Base-by-base conservation (phyloP, 176 grass and related monocot species). In the Triticum monococcum region DNA sequence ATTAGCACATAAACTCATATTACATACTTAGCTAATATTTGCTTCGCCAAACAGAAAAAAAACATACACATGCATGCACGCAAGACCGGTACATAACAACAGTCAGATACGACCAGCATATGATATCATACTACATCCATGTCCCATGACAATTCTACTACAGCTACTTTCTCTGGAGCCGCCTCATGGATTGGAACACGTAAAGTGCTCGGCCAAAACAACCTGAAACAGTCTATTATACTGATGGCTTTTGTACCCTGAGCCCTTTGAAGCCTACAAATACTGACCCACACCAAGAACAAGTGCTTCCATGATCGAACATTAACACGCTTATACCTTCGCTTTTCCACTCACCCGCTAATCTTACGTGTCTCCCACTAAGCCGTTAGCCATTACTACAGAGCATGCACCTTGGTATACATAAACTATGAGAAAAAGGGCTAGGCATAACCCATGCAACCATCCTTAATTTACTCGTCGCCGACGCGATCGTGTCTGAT, bases 311-410 rank as follows among this genome's bases (percentile, higher is more conserved):
- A 83, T 85, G 92, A 89, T 89, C 87, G 78, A 90, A 92, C 86
- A 64, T 81, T 78, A 87, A 89, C 91, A 92, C 80, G 89, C 72
- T 89, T 89, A 86, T 64, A 30, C 78, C 75, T 70, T 71, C 48
- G 33, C 91, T 93, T 93, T 93, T 90, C 81, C 77, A 88, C 72
- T 78, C 38, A 71, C 81, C 26, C 50, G 38, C 68, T 85, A 83
- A 84, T 92, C 93, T 84, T 87, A 85, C 78, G 93, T 90, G 91
- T 95, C 91, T 85, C 91, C 86, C 91, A 93, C 90, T 89, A 78
- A 89, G 57, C 89, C 85, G 90, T 88, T 92, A 77, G 90, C 82
- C 50, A 70, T 86, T 72, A 86, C 7, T 43, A 67, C 64, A 77
- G 7, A 3, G 26, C 16, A 57, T 57, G 26, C 30, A n/a, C 26